Evolutionary conservation across 2,329 filamentous ascomycete species (phyloP).

Genomic region (Alternaria solani): DNA sequence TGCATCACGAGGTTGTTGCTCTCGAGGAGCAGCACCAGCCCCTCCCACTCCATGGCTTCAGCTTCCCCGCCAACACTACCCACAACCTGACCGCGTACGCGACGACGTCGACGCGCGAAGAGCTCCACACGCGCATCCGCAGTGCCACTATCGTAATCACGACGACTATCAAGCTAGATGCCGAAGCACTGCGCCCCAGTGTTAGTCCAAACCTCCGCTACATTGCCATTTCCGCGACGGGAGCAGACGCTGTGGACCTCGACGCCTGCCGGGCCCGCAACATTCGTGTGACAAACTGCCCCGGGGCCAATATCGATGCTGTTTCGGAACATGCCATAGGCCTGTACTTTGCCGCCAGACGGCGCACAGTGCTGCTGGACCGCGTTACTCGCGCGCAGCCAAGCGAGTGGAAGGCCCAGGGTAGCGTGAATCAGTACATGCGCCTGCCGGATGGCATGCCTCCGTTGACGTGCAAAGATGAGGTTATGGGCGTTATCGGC

Average conservation of each 20-base stretch:
- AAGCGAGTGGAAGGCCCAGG: constrained; percentile 53
- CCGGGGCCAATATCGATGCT: constrained; percentile 57
- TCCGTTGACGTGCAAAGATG: constrained; percentile 58
- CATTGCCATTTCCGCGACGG: constrained; percentile 57
- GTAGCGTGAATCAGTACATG: constrained; percentile 45
- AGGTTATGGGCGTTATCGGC: constrained; percentile 60
- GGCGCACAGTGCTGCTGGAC: constrained; percentile 50
- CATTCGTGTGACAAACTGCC: constrained; percentile 57
- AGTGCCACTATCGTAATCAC: constrained; percentile 59
- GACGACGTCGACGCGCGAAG: constrained; percentile 34
- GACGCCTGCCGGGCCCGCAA: constrained; percentile 54
- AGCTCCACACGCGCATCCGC: constrained; percentile 53
- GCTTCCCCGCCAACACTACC: constrained; percentile 47
- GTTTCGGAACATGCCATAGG: constrained; percentile 62
- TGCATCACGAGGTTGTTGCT: constrained; percentile 57
- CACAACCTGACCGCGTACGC: constrained; percentile 53
- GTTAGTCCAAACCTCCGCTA: constrained; percentile 55
- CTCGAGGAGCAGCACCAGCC: constrained; percentile 56
- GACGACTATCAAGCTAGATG: constrained; percentile 53
- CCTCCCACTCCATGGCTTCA: constrained; percentile 47
- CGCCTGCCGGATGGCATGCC: constrained; percentile 48
- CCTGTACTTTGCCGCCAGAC: constrained; percentile 58
- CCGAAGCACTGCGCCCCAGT: constrained; percentile 49
- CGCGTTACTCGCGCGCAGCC: constrained; percentile 34
- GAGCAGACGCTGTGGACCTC: constrained; percentile 58